Evolutionary conservation across 768 basidiomycete genomes (phyloP).

Genomic region (Mycena epipterygia): DNA sequence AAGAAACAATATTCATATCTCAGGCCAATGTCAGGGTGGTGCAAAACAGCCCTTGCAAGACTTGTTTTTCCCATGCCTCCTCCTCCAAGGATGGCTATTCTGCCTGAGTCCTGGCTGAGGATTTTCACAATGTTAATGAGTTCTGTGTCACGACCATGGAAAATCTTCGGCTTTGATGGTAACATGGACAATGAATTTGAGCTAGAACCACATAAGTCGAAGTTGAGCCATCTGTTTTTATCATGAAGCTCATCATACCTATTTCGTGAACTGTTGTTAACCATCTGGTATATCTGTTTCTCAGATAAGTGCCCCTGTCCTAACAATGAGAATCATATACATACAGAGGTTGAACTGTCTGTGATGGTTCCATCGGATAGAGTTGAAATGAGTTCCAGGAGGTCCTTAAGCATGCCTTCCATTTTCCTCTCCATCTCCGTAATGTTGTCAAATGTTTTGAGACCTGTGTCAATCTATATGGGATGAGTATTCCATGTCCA

Average conservation of each 20-base stretch:
- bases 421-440: too few relatives aligned
- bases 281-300: background rate
- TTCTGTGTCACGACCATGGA: constrained; percentile 21
- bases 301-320: background rate
- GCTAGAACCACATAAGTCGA: background rate
- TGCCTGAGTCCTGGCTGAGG: background rate
- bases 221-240: too few relatives aligned
- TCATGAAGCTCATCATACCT: too few relatives aligned
- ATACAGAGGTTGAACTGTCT: background rate
- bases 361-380: background rate
- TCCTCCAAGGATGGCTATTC: constrained; percentile 17
- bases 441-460: background rate
- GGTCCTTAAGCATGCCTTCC: too few relatives aligned
- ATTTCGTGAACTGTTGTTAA: too few relatives aligned
- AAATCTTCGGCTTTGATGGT: constrained; percentile 3
- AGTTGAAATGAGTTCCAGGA: background rate
- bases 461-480: too few relatives aligned
- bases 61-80: constrained; percentile 25
- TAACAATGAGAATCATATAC: background rate
- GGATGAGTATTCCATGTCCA: too few relatives aligned
- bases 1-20: constrained; percentile 13
- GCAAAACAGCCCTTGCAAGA: background rate
- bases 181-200: constrained; percentile 16
- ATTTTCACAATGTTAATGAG: background rate
- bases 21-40: background rate